Evolutionary conservation across 2,329 filamentous ascomycete species (phyloP).

Genomic region (Hymenoscyphus occultus): DNA sequence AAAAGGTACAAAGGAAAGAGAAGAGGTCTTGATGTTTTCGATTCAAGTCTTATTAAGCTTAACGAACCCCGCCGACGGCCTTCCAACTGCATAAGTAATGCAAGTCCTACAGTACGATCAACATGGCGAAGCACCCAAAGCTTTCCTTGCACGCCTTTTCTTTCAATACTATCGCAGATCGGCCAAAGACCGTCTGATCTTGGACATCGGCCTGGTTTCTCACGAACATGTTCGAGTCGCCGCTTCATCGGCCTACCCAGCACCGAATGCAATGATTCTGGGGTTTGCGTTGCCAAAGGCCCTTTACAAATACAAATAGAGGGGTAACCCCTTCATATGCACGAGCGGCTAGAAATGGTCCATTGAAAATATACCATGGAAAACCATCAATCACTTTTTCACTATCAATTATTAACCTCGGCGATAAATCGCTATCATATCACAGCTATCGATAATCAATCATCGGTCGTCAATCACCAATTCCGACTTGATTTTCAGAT

Average conservation of each 20-base stretch:
- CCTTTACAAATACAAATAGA: conserved; percentile 9
- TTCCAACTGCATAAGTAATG: background rate
- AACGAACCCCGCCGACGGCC: background rate
- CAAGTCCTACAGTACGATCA: background rate
- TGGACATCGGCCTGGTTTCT: background rate
- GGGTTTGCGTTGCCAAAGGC: background rate
- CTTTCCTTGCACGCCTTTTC: background rate
- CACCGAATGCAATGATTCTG: background rate
- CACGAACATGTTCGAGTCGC: background rate
- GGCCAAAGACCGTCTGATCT: conserved; percentile 1
- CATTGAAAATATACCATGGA: background rate
- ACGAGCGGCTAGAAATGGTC: conserved; percentile 4
- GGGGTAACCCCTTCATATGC: conserved; percentile 6
- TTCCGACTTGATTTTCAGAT: background rate
- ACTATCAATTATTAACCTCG: conserved; percentile 1
- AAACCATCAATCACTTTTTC: background rate
- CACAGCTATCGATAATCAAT: background rate
- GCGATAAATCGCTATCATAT: background rate
- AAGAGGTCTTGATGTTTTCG: no score
- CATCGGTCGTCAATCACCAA: background rate
- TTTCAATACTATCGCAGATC: background rate
- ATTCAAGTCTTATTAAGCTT: background rate
- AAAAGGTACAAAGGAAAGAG: no score
- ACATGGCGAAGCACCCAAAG: background rate
- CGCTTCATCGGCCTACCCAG: background rate